Evolutionary conservation across 2,329 filamentous ascomycete species (phyloP).

Genomic region (Neofusicoccum umdonicola): DNA sequence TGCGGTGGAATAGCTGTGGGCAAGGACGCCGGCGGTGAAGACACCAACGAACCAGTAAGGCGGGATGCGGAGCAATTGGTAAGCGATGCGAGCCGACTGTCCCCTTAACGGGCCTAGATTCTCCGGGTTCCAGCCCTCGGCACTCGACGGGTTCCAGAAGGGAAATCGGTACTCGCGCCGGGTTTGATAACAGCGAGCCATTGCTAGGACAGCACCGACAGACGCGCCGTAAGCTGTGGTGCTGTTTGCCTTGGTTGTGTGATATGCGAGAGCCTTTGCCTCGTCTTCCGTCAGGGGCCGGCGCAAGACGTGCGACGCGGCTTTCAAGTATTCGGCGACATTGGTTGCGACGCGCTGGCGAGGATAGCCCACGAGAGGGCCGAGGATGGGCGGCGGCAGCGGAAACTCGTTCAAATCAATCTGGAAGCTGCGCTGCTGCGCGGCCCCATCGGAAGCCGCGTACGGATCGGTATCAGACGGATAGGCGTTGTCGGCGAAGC

Average conservation of each 20-base stretch:
- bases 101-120: conserved; percentile 32
- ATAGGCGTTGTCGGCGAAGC: conserved; percentile 30
- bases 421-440: not conserved
- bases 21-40: conserved; percentile 27
- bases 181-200: conserved; percentile 35
- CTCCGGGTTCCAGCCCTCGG: conserved; percentile 40
- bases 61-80: conserved; percentile 28
- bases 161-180: conserved; percentile 40
- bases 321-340: conserved; percentile 30
- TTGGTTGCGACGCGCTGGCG: conserved; percentile 28
- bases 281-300: conserved; percentile 42
- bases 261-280: conserved; percentile 41
- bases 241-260: conserved; percentile 38
- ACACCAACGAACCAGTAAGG: conserved; percentile 35
- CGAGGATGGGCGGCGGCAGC: conserved; percentile 35
- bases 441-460: conserved; percentile 20
- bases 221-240: conserved; percentile 40
- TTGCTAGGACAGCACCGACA: conserved; percentile 31
- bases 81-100: conserved; percentile 30
- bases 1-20: not conserved
- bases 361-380: conserved; percentile 31
- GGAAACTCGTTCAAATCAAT: conserved; percentile 41
- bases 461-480: conserved; percentile 40
- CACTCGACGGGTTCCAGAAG: conserved; percentile 38
- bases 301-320: conserved; percentile 30